Conservation (phyloP, 805 yeast genomes). For the Starmerella vaccinii region DNA sequence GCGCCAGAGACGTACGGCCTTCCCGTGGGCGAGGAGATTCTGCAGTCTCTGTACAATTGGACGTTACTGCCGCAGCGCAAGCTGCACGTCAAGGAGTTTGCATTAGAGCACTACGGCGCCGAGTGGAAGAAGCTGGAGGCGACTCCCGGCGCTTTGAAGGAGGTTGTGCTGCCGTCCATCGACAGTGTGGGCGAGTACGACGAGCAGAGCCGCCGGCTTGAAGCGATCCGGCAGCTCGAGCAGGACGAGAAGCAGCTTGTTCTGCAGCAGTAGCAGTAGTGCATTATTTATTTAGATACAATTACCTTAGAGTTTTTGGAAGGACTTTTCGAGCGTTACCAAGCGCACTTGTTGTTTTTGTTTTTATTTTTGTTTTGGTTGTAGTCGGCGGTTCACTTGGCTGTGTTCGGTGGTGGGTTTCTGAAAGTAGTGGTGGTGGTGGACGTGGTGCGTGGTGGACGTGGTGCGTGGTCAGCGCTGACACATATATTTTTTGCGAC, state of each 20-base stretch:
- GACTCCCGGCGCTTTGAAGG: constrained; percentile 27
- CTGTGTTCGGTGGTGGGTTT: no score
- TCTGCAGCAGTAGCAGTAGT: neutral
- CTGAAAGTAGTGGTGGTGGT: no score
- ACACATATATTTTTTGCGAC: neutral
- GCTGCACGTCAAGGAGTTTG: constrained; percentile 35
- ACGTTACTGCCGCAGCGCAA: constrained; percentile 35
- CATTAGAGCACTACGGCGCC: constrained; percentile 29
- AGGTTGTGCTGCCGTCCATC: constrained; percentile 27
- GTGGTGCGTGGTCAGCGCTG: no score
- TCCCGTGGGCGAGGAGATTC: constrained; percentile 22
- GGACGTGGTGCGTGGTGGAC: no score
- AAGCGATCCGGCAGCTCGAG: constrained; percentile 25
- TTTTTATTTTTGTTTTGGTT: no score
- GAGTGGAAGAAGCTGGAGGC: constrained; percentile 35
- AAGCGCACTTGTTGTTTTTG: no score
- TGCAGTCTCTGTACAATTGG: constrained; percentile 36
- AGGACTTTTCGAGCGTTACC: no score
- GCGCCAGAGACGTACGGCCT: constrained; percentile 33
- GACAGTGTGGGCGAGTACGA: constrained; percentile 27
- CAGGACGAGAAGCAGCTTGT: constrained; percentile 5
- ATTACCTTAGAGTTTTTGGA: no score
- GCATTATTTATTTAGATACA: neutral
- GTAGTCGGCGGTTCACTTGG: no score
- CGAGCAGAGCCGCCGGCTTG: constrained; percentile 22